Percentiles rank a stretch among this genome's conserved stretches.
These are phyloP conservation scores for Dacryopinax primogenitus DNA, from an alignment of 768 basidiomycete species.

Conservation along the genomic window DNA sequence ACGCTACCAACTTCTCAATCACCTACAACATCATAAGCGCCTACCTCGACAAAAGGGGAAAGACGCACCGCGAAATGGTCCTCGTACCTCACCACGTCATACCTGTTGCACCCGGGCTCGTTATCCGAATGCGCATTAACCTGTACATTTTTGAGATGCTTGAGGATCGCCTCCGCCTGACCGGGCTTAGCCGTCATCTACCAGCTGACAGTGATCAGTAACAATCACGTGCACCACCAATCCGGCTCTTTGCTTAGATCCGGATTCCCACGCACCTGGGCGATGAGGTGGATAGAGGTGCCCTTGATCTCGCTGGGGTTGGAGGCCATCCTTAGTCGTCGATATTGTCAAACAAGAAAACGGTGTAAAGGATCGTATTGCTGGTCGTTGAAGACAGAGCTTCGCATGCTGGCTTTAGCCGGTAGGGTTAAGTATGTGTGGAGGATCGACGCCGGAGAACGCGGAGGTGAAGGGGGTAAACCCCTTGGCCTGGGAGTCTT, in stretches of 20 bases:
- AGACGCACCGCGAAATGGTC: not conserved
- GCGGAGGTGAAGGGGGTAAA: no score
- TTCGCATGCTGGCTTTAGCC: not conserved
- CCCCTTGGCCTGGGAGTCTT: no score
- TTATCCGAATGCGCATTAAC: not conserved
- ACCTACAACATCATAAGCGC: not conserved
- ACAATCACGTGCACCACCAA: constrained; percentile 6
- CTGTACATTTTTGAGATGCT: not conserved
- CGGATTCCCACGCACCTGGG: not conserved
- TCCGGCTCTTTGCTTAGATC: no score
- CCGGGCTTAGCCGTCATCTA: constrained; percentile 3
- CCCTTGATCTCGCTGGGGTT: not conserved
- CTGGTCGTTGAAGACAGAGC: not conserved
- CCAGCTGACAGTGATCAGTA: not conserved
- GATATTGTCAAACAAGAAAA: no score
- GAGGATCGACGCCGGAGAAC: no score
- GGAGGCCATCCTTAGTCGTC: not conserved
- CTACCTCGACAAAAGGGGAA: not conserved
- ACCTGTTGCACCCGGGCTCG: not conserved
- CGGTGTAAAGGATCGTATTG: not conserved
- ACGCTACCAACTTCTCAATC: not conserved
- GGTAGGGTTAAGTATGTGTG: not conserved
- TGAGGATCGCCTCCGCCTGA: not conserved
- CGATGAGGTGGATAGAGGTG: constrained; percentile 8
- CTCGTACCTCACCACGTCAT: not conserved